Evolutionary conservation across 140 eudicot genomes (phyloP).

Genomic region (Ambrosia hybrid): DNA sequence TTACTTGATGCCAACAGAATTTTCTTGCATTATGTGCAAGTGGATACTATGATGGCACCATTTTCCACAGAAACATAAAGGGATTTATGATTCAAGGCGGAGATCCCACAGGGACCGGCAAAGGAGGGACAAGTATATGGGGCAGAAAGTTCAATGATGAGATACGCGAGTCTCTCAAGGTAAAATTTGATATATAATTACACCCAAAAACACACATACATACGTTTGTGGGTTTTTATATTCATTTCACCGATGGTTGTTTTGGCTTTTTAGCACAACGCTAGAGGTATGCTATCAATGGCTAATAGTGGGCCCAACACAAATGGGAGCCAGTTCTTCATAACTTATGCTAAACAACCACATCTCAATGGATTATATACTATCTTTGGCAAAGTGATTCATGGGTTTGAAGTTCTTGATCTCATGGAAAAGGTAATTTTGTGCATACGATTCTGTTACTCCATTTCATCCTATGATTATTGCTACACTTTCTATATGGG

Average conservation of each 20-base stretch:
- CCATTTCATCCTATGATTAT: not conserved
- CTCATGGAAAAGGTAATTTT: slow-evolving; percentile 88
- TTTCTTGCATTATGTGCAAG: slow-evolving; percentile 94
- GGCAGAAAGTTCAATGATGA: slow-evolving; percentile 93
- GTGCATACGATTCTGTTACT: not conserved
- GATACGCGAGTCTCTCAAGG: slow-evolving; percentile 98
- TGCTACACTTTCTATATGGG: too few relatives aligned
- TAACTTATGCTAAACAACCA: slow-evolving; percentile 87
- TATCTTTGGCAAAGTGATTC: slow-evolving; percentile 93
- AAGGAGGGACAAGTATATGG: slow-evolving; percentile 99
- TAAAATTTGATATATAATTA: slow-evolving; percentile 23
- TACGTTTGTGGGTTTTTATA: not conserved
- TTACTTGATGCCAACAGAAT: slow-evolving; percentile 51
- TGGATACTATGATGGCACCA: slow-evolving; percentile 96
- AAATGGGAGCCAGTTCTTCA: slow-evolving; percentile 94
- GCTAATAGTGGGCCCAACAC: slow-evolving; percentile 99
- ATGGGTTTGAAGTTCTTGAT: slow-evolving; percentile 99
- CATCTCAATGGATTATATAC: slow-evolving; percentile 94
- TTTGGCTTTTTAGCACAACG: slow-evolving; percentile 69
- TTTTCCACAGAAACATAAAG: slow-evolving; percentile 95
- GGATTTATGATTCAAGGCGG: slow-evolving; percentile 99
- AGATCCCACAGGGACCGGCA: slow-evolving; percentile 98
- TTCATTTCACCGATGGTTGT: not conserved
- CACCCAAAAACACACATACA: not conserved
- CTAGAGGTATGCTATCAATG: slow-evolving; percentile 91